phyloP scores from a whole-genome alignment of 345 rosid species.

The Sisymbrium irio region DNA sequence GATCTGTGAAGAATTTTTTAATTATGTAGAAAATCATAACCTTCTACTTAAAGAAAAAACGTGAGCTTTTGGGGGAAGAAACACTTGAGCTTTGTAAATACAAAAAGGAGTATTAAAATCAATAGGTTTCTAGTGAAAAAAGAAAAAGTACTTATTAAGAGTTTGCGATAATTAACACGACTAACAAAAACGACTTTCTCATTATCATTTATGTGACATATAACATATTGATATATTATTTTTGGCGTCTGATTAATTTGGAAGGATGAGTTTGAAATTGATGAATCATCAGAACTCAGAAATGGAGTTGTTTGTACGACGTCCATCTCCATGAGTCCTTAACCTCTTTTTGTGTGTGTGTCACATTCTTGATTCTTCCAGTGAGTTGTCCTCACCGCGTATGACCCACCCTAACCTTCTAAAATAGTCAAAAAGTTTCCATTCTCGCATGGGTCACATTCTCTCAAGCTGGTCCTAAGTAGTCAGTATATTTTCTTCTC shows the following conservation, averaged over 20 bases:
- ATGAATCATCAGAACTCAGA: not conserved
- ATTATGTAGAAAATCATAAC: too few relatives aligned
- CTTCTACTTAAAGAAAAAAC: not conserved
- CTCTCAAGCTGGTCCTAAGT: not conserved
- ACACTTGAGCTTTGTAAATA: not conserved
- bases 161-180: not conserved
- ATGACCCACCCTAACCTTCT: slow-evolving; percentile 3
- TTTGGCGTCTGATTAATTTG: too few relatives aligned
- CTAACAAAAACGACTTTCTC: not conserved
- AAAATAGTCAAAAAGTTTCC: slow-evolving; percentile 1
- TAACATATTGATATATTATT: too few relatives aligned
- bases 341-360: not conserved
- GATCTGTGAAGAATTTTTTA: not conserved
- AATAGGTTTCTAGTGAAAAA: not conserved
- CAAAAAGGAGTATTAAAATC: not conserved
- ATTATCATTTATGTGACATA: not conserved
- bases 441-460: not conserved
- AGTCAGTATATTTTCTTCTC: not conserved
- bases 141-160: too few relatives aligned
- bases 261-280: too few relatives aligned
- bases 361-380: not conserved
- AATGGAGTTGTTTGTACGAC: slow-evolving; percentile 2
- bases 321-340: slow-evolving; percentile 19
- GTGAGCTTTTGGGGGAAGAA: not conserved
- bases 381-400: slow-evolving; percentile 9